Percentiles rank a stretch among this genome's conserved stretches.
Evolutionary conservation across 2,329 filamentous ascomycete genomes (phyloP).

Genomic region (Rosellinia necatrix): DNA sequence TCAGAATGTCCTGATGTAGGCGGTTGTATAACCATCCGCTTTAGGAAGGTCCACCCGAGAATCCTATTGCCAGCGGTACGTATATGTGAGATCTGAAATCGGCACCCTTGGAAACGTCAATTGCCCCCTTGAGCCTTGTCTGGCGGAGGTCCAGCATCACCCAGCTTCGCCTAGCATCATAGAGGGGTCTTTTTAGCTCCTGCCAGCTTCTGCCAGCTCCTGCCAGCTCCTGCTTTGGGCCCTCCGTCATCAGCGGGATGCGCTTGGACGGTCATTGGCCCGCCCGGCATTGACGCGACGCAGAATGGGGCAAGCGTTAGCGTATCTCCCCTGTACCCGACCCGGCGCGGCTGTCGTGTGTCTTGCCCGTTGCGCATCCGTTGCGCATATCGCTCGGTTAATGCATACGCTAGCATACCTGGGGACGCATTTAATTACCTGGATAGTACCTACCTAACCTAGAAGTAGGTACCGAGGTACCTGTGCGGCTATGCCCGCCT

Average conservation of each 20-base stretch:
- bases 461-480: neutral
- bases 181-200: constrained; percentile 17
- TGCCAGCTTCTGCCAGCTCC: neutral
- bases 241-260: constrained; percentile 22
- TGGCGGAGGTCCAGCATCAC: neutral
- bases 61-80: neutral
- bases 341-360: neutral
- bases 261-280: constrained; percentile 28
- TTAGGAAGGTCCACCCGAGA: constrained; percentile 17
- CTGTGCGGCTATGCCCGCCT: neutral
- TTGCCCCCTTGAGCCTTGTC: neutral
- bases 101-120: neutral
- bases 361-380: neutral
- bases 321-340: constrained; percentile 3
- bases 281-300: constrained; percentile 13
- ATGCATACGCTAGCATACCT: neutral
- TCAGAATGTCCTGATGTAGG: neutral
- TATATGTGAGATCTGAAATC: neutral
- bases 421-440: constrained; percentile 4
- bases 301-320: constrained; percentile 17
- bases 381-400: constrained; percentile 1
- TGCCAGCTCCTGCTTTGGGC: neutral
- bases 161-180: constrained; percentile 11
- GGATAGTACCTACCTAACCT: no score
- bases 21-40: neutral